Evolutionary conservation across 2,329 filamentous ascomycete genomes (phyloP), one percentile per base, ranked within the genome.

Genomic region (Colletotrichum liaoningense): DNA sequence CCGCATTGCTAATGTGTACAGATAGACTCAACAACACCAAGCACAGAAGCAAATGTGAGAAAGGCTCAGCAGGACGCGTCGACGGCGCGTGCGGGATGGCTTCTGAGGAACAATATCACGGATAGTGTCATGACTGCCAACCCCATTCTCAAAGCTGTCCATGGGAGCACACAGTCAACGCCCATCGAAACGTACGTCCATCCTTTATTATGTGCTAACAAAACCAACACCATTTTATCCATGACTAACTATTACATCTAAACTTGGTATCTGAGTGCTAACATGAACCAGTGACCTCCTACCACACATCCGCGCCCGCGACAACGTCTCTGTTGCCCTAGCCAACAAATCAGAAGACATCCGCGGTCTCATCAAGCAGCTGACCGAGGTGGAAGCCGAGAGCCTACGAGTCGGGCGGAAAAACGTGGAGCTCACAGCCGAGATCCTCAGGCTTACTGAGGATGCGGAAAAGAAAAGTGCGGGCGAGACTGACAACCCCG

Each of bases 101-200:
- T 90, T 54, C 86, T 96, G 69, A 91, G 91, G 75, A 92, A 92
- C 80, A 91, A 91, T 74, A 91, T 94, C 26, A 86, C 92, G 26
- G 90, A 93, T 74, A 91, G 88, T 59, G 90, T 94, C 66, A 83
- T 97, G 76, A 90, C 91, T 77, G 91, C 92, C 69, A 93, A 94
- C 77, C 94, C 95, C 8, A 91, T 94, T 54, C 85, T 97, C 70
- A 94, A 93, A 78, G 93, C 94, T 7, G 91, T 96, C 52, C 94
- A 97, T 80, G 85, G 89, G 73, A 91, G 91, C 56, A 89, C 88
- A 14, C 87, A 90, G 73, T 88, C 90, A 22, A 89, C 90, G 2
- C 89, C 90, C 57, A 86, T 92, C 65, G 94, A 97, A 83, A 89
- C 91, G 94, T 94, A 86, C 52, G 81, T 28, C 24, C 19, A 52